Base-by-base conservation (phyloP, 306 rosid species). In the Quercus cerris region DNA sequence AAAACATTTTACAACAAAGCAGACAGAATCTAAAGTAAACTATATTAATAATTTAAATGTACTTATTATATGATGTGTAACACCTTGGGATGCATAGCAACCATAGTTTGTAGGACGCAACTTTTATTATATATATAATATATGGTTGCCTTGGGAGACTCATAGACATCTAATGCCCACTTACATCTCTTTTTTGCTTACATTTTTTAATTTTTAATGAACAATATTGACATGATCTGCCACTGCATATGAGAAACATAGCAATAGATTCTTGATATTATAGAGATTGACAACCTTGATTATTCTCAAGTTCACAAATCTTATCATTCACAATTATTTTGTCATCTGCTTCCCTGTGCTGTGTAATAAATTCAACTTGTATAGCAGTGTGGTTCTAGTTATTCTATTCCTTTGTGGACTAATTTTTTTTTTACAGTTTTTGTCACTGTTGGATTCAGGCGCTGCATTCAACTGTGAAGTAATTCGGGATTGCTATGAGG, bases 401-500 rank as follows among this genome's bases (percentile, higher is more conserved):
- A 33, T 67, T 33, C 72, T 15, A 33, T 67, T 33, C 72, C 7
- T 27, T 28, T 19, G 52, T 67, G 6, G 72, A 67, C 27, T 67
- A 67, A 67, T 67, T 67, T 41, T 72, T 81, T 30, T 69, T 87
- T 35, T 89, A 91, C 92, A 96, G 98, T 90, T 91, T 85, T 85
- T 96, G 79, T 96, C 98, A 44, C 89, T 93, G 77, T 80, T 96
- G 88, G 90, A 93, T 90, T 87, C 99, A 80, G 77, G 85, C 84
- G 97, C 90, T 17, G 99, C 99, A 77, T 96, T 96, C 84, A 90
- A 96, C 82, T 93, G 93, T 78, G 98, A 93, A 91, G 82, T 91
- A 76, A 91, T 96, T 69, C 89, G 99, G 77, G 99, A 96, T 82
- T 96, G 98, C 86, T 96, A 96, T 23, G 99, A 96, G 88, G 98